Evolutionary conservation across 768 basidiomycete species (phyloP).

Genomic region (Tulasnella sp.): DNA sequence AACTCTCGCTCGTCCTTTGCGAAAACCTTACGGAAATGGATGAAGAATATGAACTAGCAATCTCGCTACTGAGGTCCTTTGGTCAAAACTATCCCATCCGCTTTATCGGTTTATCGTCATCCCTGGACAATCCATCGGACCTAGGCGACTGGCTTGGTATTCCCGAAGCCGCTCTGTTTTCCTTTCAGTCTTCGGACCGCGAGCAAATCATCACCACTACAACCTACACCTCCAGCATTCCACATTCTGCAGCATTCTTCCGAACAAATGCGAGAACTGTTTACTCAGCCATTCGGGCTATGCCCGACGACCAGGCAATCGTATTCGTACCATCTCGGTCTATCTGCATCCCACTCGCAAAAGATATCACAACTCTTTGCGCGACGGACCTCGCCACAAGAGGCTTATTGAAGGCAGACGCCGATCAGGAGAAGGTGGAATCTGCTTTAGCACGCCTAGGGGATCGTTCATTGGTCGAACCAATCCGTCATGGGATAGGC

Average conservation of each 20-base stretch:
- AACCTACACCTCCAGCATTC: constrained; percentile 75
- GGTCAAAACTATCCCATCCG: constrained; percentile 62
- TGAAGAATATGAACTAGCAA: constrained; percentile 70
- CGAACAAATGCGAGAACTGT: constrained; percentile 91
- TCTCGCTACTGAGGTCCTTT: constrained; percentile 66
- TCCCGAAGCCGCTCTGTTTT: constrained; percentile 56
- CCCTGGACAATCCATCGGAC: constrained; percentile 74
- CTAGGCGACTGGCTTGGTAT: constrained; percentile 82
- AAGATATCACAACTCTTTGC: constrained; percentile 83
- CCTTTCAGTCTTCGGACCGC: constrained; percentile 77
- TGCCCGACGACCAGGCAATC: constrained; percentile 52
- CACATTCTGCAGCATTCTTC: constrained; percentile 80
- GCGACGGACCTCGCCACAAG: constrained; percentile 66
- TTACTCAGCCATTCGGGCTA: constrained; percentile 62
- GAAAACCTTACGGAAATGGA: constrained; percentile 85
- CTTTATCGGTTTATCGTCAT: constrained; percentile 69
- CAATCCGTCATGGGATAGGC: constrained; percentile 79
- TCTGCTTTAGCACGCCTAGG: constrained; percentile 53
- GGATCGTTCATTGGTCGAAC: constrained; percentile 62
- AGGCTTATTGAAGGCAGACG: constrained; percentile 59
- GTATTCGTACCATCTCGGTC: constrained; percentile 84
- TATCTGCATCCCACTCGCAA: constrained; percentile 69
- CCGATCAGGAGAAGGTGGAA: constrained; percentile 56
- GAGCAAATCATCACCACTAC: constrained; percentile 69
- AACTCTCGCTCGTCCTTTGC: constrained; percentile 65